Evolutionary conservation across 345 rosid species (phyloP).

Genomic region (Arabidopsis arenosa): DNA sequence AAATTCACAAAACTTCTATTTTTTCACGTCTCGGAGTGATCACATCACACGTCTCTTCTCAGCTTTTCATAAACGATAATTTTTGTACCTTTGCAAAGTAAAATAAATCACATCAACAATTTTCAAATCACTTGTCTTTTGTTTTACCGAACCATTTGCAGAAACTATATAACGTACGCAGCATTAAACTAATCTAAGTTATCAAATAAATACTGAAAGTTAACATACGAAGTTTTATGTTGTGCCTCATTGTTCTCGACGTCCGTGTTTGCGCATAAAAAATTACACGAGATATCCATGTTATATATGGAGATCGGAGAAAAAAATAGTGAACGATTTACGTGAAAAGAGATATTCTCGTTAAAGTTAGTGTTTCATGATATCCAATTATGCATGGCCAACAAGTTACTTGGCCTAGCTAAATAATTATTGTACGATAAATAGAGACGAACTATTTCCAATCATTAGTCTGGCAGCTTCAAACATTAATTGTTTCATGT

Average conservation of each 20-base stretch:
- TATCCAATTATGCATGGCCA: conserved; percentile 23
- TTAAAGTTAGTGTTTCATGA: not conserved
- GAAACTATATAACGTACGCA: not conserved
- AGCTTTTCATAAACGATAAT: conserved; percentile 12
- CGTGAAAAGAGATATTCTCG: conserved; percentile 9
- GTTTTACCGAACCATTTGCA: conserved; percentile 5
- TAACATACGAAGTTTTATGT: not conserved
- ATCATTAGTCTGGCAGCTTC: not conserved
- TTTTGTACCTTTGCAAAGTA: conserved; percentile 8
- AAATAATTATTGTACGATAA: not conserved
- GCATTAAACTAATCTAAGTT: not conserved
- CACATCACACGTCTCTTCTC: conserved; percentile 7
- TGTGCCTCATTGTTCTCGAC: not conserved
- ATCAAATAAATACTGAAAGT: not conserved
- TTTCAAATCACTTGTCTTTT: not conserved
- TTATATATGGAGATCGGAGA: not conserved
- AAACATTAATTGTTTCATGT: conserved; percentile 31
- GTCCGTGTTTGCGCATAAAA: not conserved
- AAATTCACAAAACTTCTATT: not conserved
- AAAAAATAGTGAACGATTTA: not conserved
- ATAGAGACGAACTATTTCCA: too few relatives aligned
- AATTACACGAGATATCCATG: too few relatives aligned
- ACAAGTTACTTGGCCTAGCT: not conserved
- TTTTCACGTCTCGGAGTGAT: not conserved
- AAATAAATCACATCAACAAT: conserved; percentile 2